These are phyloP conservation scores for Venturia pyrina DNA, from an alignment of 2,329 filamentous ascomycete genomes.

Conservation along the genomic window DNA sequence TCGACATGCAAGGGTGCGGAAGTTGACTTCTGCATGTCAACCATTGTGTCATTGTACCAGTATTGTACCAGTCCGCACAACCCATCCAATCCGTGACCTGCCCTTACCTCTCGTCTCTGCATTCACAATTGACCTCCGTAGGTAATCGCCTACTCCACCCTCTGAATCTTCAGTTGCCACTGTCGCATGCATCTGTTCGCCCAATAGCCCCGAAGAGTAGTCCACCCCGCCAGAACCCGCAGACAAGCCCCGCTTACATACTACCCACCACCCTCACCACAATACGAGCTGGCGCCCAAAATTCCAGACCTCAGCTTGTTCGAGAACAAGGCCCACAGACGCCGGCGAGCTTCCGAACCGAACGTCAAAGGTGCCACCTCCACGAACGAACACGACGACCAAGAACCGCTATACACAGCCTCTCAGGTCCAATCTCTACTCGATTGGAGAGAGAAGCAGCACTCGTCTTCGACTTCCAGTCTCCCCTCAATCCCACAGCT, in stretches of 20 bases:
- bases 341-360: constrained; percentile 8
- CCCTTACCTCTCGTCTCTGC: neutral
- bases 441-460: constrained; percentile 12
- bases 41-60: neutral
- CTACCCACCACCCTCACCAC: neutral
- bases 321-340: neutral
- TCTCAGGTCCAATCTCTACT: constrained; percentile 4
- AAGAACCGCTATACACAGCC: constrained; percentile 7
- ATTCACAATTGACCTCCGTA: neutral
- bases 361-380: neutral
- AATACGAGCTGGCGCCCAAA: constrained; percentile 3
- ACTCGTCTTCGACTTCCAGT: neutral
- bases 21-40: neutral
- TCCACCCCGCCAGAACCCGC: neutral
- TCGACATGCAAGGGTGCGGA: neutral
- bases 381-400: neutral
- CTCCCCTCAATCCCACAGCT: constrained; percentile 15
- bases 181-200: neutral
- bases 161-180: neutral
- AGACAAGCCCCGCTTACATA: neutral
- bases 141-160: neutral
- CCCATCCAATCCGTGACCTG: neutral
- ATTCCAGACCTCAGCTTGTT: constrained; percentile 1
- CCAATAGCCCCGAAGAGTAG: neutral
- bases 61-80: neutral